Base-by-base conservation (phyloP, 768 basidiomycete genomes). In the Suillus americanus region DNA sequence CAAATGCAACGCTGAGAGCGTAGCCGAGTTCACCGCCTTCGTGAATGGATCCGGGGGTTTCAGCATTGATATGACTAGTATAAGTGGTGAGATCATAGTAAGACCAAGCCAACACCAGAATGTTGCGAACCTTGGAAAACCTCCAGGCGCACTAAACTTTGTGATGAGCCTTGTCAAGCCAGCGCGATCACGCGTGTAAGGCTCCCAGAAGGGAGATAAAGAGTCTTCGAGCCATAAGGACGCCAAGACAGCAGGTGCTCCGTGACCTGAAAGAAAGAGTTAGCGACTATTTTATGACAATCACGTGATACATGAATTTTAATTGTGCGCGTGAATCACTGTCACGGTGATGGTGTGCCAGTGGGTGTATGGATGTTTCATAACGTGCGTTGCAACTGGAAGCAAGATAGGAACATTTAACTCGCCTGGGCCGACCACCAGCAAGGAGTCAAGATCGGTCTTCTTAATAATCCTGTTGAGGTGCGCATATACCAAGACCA, bases 21-120 rank as follows among this genome's bases (percentile, higher is more conserved):
- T 96, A 97, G 9, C 95, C 94, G 16, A 96, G 84, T 74, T 96
- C 95, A 35, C 89, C 90, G 62, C 95, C 95, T 77, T 97, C 95
- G 69, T 97, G 95, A 66, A 97, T 96, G 3, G 86, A 83, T 6
- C 95, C 95, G 23, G 94, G 95, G 1, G 92, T 94, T 75, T 92
- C 86, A 0, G 94, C 90, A 64, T 94, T 91, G 68, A 90, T 85
- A 64, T 89, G 88, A 69, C 88, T 89, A 41, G 13, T 25, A 56
- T 63, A n/a, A 30, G 20, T 16, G 2, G 35, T 68, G 25, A 70
- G 16, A 18, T 25, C n/a, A n/a, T n/a, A 16, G 23, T 9, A 37
- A 37, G 8, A 16, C 38, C 7, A 13, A 28, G 40, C 20, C 45
- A n/a, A 28, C 5, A 46, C 7, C 23, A 14, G 28, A 23, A 25